A percentile compares a stretch with the other conserved stretches of the same genome.
Conservation (phyloP, 306 rosid species). For the Lathyrus tuberosus region DNA sequence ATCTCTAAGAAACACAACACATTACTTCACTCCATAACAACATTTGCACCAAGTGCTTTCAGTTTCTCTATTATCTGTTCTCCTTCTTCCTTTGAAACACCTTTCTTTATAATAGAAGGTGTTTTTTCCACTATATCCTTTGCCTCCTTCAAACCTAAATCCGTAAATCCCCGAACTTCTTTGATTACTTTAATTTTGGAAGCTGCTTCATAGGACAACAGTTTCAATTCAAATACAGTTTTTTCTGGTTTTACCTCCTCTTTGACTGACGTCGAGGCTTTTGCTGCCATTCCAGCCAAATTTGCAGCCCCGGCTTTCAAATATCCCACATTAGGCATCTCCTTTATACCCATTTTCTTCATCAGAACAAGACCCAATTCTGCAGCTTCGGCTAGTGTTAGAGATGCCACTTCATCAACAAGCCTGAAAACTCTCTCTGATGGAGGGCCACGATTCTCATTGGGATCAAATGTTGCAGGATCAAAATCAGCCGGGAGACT, state of each 20-base stretch:
- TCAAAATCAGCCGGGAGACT: conserved; percentile 94
- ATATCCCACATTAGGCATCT: conserved; percentile 66
- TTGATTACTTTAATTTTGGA: conserved; percentile 86
- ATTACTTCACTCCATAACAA: conserved; percentile 66
- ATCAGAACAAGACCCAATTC: conserved; percentile 72
- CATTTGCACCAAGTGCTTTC: conserved; percentile 90
- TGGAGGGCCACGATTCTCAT: conserved; percentile 88
- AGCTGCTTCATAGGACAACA: conserved; percentile 79
- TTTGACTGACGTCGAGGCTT: conserved; percentile 59
- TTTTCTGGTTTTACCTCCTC: conserved; percentile 87
- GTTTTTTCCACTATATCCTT: conserved; percentile 84
- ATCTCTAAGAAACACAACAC: conserved; percentile 24
- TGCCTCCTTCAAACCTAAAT: conserved; percentile 88
- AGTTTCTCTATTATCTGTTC: conserved; percentile 80
- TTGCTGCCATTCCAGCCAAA: conserved; percentile 61
- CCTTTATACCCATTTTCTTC: conserved; percentile 69
- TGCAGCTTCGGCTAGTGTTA: conserved; percentile 71
- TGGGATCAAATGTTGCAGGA: conserved; percentile 80
- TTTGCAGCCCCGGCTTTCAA: conserved; percentile 78
- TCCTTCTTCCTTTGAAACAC: conserved; percentile 87
- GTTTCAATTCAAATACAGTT: conserved; percentile 75
- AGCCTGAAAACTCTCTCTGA: conserved; percentile 75
- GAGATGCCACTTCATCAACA: conserved; percentile 78
- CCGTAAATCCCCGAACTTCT: conserved; percentile 83
- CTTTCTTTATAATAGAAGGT: conserved; percentile 75